Evolutionary conservation across 768 basidiomycete genomes (phyloP), one percentile per base, ranked within the genome.

Genomic region (Dentipellis sp.): DNA sequence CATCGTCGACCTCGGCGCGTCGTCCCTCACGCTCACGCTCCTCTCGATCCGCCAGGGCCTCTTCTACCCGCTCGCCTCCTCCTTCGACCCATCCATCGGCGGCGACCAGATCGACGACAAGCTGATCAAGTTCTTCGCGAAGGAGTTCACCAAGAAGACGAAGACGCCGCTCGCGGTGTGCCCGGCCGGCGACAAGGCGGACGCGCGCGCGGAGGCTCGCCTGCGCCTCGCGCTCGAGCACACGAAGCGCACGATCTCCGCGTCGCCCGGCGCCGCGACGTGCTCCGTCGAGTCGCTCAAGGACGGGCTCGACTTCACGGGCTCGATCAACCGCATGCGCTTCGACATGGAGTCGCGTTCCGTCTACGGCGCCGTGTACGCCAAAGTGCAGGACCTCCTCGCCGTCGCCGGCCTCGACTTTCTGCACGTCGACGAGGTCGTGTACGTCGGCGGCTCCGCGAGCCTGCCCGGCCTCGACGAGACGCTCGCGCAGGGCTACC

Each of bases 111-210:
- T 94, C 64, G 91, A 93, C 71, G 80, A 82, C 58, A 81, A 84
- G 65, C 78, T 97, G 42, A 83, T 97, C 73, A 86, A 87, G 58
- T 90, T 89, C 75, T 97, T 99, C 69, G 84, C 89, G 53, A 84
- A 92, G 67, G 95, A 99, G 61, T 99, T 99, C 70, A 90, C 89
- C 51, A 98, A 97, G 74, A 99, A 97, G 75, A 94, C 88, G 16
- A 92, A 91, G 69, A 79, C 80, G 21, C 73, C 84, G 0, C 75
- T 97, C 45, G 71, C 78, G 9, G 77, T 92, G 14, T 80, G 75
- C 54, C 84, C 86, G 1, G 72, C 85, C 5, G 74, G 75, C 2
- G 74, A 81, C 19, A 61, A 74, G 16, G 73, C 75, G 35, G 88
- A 94, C 71, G 77, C 82, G 64, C 89, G 97, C 21, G 91, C 94